phyloP scores from a whole-genome alignment of 495 filamentous ascomycete genomes.

The Penicillium silybi region DNA sequence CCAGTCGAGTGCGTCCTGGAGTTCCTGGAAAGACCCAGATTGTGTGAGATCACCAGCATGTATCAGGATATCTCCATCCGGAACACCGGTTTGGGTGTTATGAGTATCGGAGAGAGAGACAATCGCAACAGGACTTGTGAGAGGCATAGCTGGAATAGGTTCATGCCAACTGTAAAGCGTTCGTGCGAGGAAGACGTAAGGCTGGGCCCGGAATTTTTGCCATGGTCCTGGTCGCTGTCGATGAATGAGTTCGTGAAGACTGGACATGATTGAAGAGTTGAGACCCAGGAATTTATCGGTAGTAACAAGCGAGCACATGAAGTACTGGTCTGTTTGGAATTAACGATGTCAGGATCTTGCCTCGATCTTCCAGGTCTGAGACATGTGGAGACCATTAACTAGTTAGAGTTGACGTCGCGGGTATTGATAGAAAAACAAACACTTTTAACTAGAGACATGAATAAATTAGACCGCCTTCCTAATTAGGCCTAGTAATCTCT shows the following conservation, averaged over 20 bases:
- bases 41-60: conserved; percentile 74
- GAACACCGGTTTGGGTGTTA: conserved; percentile 52
- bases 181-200: conserved; percentile 17
- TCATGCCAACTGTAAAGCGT: conserved; percentile 15
- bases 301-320: not conserved
- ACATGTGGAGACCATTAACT: not conserved
- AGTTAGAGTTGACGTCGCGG: not conserved
- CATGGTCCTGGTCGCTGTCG: conserved; percentile 15
- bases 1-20: conserved; percentile 65
- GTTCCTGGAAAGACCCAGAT: conserved; percentile 53
- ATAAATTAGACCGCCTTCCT: no score
- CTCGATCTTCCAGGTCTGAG: not conserved
- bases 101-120: conserved; percentile 76
- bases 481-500: no score
- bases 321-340: not conserved
- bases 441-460: no score
- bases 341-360: not conserved
- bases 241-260: conserved; percentile 10
- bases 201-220: conserved; percentile 12
- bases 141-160: conserved; percentile 10
- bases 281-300: not conserved
- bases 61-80: conserved; percentile 67
- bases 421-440: no score
- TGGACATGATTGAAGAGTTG: conserved; percentile 8
- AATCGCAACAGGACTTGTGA: conserved; percentile 12